Evolutionary conservation across 768 basidiomycete species (phyloP), one percentile per base, ranked within the genome.

Genomic region (Mycena olivaceomarginata): DNA sequence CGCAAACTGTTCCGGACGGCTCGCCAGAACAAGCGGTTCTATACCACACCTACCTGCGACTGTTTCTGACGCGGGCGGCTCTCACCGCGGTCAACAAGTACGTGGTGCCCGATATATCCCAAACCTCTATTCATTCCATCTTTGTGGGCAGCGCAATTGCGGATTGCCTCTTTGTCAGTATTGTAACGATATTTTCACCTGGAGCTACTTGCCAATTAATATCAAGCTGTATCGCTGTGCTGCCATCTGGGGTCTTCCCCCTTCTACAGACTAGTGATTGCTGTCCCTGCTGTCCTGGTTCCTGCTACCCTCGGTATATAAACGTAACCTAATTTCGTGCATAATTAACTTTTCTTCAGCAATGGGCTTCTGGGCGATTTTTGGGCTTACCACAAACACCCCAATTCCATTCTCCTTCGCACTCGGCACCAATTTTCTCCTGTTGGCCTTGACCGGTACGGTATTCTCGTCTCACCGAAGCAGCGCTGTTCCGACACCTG

Each of bases 71-170:
- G 25, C 72, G 72, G 16, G 41, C 66, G 10, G 53, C 25, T 2
- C 18, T 73, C 7, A 41, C 41, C 43, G 25, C 22, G 12, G 39
- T 64, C 12, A 73, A 73, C 65, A 73, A 73, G 72, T 45, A 53
- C n/a, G 70, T 59, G 4, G 3, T 31, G 31, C 31, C 31, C 31
- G 25, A 31, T 31, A 4, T 31, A 31, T 31, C 4, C 31, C 31
- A 31, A 31, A 31, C 31, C 31, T 31, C 4, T 4, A 31, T 31
- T 31, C 31, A 31, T 31, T 4, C 31, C 31, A 31, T 31, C 31
- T 31, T 31, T 31, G 31, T 31, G 31, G 31, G 3, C 31, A 31
- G 31, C 31, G 31, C 31, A 31, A 31, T 31, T 31, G 31, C 31
- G 3, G 31, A 31, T 31, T 31, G 31, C 31, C 31, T 31, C 31